Percentiles rank a stretch among this genome's conserved stretches.
Evolutionary conservation across 2,329 filamentous ascomycete species (phyloP).

Genomic region (Fusarium multiceps): DNA sequence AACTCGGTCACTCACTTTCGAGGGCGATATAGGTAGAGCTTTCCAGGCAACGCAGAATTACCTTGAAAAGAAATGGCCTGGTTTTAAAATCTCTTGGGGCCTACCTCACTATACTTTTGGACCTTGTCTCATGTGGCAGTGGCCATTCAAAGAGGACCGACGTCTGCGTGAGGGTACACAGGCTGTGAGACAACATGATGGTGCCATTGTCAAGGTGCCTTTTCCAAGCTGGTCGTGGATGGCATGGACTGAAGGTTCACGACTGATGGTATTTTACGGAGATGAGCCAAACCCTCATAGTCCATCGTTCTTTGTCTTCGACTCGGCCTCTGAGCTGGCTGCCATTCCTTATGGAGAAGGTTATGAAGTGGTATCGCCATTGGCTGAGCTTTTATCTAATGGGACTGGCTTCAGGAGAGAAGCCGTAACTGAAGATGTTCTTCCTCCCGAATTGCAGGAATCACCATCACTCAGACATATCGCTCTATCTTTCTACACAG

Average conservation of each 20-base stretch:
- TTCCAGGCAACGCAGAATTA: background rate
- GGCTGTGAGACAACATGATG: background rate
- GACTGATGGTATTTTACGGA: background rate
- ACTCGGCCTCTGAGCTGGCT: background rate
- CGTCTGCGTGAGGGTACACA: background rate
- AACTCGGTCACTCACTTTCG: background rate
- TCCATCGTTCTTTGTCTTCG: background rate
- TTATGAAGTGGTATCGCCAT: too few relatives aligned
- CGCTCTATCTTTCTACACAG: background rate
- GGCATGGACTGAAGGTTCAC: background rate
- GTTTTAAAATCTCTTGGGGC: background rate
- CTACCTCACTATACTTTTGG: background rate
- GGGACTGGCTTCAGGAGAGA: background rate
- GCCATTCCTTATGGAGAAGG: background rate
- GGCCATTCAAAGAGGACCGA: accelerated
- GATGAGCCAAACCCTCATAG: background rate
- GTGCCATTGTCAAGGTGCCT: background rate
- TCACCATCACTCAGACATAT: background rate
- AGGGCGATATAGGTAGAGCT: background rate
- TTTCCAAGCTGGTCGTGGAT: constrained; percentile 1
- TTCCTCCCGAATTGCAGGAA: background rate
- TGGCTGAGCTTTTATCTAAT: background rate
- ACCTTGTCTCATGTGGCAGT: background rate
- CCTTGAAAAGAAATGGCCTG: background rate
- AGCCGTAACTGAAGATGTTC: background rate